These are phyloP conservation scores for Diaporthe sp. DNA, from an alignment of 2,329 filamentous ascomycete genomes.

Conservation along the genomic window DNA sequence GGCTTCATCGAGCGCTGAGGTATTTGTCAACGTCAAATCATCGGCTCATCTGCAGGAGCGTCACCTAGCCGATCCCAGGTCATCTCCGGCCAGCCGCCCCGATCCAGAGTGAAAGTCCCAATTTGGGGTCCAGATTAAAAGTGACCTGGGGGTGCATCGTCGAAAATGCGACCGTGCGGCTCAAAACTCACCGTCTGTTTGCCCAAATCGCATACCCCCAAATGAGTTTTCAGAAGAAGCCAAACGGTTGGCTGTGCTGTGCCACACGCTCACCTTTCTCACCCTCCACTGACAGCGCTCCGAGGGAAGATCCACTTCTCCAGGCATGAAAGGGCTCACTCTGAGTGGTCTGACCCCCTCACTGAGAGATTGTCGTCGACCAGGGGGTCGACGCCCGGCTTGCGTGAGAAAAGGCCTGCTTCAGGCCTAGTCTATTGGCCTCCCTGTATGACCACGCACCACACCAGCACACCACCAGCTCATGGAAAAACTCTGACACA, in stretches of 20 bases:
- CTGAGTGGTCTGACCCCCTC: slow-evolving; percentile 35
- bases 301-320: slow-evolving; percentile 13
- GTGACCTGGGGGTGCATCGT: not conserved
- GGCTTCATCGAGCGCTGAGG: not conserved
- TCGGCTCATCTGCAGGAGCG: slow-evolving; percentile 4
- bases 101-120: not conserved
- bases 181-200: slow-evolving; percentile 23
- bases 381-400: slow-evolving; percentile 16
- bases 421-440: slow-evolving; percentile 24
- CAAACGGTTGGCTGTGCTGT: slow-evolving; percentile 33
- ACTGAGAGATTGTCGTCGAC: slow-evolving; percentile 22
- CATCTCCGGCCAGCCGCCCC: slow-evolving; percentile 5
- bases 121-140: slow-evolving; percentile 19
- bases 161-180: slow-evolving; percentile 38
- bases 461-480: slow-evolving; percentile 8
- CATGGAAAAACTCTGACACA: slow-evolving; percentile 18
- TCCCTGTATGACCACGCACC: slow-evolving; percentile 27
- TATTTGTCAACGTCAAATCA: not conserved
- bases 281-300: slow-evolving; percentile 18
- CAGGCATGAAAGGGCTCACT: slow-evolving; percentile 1
- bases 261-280: slow-evolving; percentile 24
- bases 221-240: not conserved
- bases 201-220: not conserved
- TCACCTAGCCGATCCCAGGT: not conserved
- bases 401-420: slow-evolving; percentile 13